These are phyloP conservation scores for Epichloe coenophiala DNA, from an alignment of 2,329 filamentous ascomycete species.

Conservation along the genomic window DNA sequence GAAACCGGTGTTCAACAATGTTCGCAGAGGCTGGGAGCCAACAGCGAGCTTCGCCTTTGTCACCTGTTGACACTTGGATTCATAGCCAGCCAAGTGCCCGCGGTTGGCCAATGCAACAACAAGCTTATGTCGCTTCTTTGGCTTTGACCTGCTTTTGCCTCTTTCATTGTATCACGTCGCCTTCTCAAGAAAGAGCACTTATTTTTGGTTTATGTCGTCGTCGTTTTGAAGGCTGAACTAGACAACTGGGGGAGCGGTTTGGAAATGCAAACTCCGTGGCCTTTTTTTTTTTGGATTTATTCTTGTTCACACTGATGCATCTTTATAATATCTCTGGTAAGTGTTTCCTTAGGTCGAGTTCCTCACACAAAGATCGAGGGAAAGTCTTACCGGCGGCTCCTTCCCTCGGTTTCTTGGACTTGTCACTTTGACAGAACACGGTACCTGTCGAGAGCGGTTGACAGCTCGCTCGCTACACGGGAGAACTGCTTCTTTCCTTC, in stretches of 20 bases:
- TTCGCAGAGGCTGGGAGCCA: background rate
- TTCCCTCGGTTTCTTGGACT: background rate
- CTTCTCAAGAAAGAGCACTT: background rate
- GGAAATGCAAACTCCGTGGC: background rate
- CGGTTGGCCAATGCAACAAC: background rate
- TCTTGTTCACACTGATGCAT: background rate
- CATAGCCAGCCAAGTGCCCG: background rate
- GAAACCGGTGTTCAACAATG: no score
- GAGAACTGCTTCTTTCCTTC: background rate
- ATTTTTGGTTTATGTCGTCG: background rate
- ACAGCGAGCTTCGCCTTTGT: background rate
- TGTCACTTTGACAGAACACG: background rate
- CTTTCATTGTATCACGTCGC: background rate
- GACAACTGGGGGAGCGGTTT: background rate
- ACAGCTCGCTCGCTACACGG: background rate
- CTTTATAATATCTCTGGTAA: background rate
- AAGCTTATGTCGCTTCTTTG: background rate
- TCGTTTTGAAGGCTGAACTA: background rate
- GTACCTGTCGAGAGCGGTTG: background rate
- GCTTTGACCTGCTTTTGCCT: background rate
- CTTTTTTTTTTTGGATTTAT: background rate
- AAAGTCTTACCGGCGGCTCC: background rate
- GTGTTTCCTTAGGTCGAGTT: no score
- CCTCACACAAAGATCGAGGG: background rate
- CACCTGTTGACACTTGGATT: slow-evolving; percentile 1